These are phyloP conservation scores for Sporothrix globosa DNA, from an alignment of 2,329 filamentous ascomycete species.

Conservation along the genomic window DNA sequence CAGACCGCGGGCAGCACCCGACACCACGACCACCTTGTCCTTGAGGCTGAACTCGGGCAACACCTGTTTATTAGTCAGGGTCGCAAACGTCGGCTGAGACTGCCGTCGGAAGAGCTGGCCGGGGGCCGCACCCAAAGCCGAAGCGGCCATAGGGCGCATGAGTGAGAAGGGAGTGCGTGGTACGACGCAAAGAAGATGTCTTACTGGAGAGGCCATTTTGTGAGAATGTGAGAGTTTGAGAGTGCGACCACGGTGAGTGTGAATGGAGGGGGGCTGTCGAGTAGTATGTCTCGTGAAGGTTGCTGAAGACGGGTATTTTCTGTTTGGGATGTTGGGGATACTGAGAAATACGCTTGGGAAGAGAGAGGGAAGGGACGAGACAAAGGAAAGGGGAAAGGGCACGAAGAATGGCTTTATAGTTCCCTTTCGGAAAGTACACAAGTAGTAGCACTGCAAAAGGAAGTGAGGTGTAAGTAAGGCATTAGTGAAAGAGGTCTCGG, in stretches of 20 bases:
- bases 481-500: not conserved
- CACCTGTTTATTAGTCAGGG: constrained; percentile 19
- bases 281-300: not conserved
- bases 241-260: not conserved
- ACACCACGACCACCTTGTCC: constrained; percentile 74
- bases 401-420: not conserved
- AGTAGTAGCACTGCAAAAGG: constrained; percentile 10
- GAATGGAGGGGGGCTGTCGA: not conserved
- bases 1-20: constrained; percentile 75
- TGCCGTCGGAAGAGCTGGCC: not conserved
- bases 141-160: not conserved
- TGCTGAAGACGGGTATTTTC: not conserved
- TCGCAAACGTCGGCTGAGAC: constrained; percentile 2
- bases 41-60: constrained; percentile 76
- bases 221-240: not conserved
- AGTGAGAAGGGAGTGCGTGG: not conserved
- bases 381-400: not conserved
- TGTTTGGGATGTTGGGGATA: constrained; percentile 4
- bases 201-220: constrained; percentile 22
- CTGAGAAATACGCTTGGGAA: not conserved
- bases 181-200: not conserved
- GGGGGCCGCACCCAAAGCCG: not conserved
- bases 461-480: not conserved
- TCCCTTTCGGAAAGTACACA: not conserved
- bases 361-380: not conserved